Conservation (phyloP, 345 rosid genomes). For the Isatis tinctoria region DNA sequence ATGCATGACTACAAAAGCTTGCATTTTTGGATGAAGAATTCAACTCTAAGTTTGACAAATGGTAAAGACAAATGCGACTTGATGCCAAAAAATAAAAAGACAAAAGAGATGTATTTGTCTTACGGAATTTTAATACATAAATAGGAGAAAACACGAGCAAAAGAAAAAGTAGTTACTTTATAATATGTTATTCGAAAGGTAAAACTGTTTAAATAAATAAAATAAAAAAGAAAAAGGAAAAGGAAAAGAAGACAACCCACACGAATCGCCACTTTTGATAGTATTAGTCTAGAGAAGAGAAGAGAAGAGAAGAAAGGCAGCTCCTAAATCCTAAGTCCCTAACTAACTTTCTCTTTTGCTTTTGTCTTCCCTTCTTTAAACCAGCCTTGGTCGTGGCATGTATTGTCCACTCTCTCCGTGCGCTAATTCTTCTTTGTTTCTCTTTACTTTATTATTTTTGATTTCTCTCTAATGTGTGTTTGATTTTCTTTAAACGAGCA, state of each 20-base stretch:
- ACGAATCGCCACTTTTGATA: slow-evolving; percentile 23
- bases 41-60: slow-evolving; percentile 23
- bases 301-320: slow-evolving; percentile 17
- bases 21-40: slow-evolving; percentile 12
- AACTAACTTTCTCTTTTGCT: slow-evolving; percentile 29
- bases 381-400: slow-evolving; percentile 14
- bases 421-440: neutral
- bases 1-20: slow-evolving; percentile 6
- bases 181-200: slow-evolving; percentile 20
- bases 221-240: neutral
- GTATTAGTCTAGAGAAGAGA: neutral
- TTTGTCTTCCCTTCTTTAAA: neutral
- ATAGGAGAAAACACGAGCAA: slow-evolving; percentile 19
- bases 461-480: neutral
- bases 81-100: slow-evolving; percentile 3
- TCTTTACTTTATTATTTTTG: neutral
- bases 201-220: slow-evolving; percentile 29
- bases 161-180: slow-evolving; percentile 19
- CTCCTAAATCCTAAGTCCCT: neutral
- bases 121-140: neutral
- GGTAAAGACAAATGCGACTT: slow-evolving; percentile 29
- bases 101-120: neutral
- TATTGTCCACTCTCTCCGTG: slow-evolving; percentile 29
- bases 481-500: neutral
- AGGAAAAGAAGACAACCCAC: slow-evolving; percentile 31